Percentiles rank a stretch among this genome's conserved stretches.
Conservation (phyloP, 2,329 filamentous ascomycete genomes). For the Colletotrichum australisinense region DNA sequence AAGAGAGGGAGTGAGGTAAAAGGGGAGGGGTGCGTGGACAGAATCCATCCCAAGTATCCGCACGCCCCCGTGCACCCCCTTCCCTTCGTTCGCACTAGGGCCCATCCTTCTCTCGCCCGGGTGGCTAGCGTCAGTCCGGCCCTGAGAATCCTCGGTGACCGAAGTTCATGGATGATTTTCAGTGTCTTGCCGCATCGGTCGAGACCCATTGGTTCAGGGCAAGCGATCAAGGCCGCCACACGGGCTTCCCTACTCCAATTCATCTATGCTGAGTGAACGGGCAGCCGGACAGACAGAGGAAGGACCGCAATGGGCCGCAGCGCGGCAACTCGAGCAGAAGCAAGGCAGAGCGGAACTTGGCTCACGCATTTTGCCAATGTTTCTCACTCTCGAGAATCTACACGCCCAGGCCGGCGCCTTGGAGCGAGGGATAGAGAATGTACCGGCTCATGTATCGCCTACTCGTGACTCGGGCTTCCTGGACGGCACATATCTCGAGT, state of each 20-base stretch:
- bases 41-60: constrained; percentile 34
- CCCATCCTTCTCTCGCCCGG: constrained; percentile 36
- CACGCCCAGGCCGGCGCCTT: not conserved
- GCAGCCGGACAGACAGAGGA: constrained; percentile 27
- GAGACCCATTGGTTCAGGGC: constrained; percentile 35
- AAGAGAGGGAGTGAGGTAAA: constrained; percentile 33
- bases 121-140: constrained; percentile 47
- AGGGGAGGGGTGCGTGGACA: constrained; percentile 22
- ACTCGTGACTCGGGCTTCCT: constrained; percentile 11
- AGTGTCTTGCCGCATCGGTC: constrained; percentile 50
- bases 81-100: constrained; percentile 19
- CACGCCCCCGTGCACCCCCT: constrained; percentile 38
- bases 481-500: constrained; percentile 13
- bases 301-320: constrained; percentile 10
- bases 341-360: constrained; percentile 16
- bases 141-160: constrained; percentile 55
- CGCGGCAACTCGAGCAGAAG: constrained; percentile 16
- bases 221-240: constrained; percentile 34
- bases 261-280: constrained; percentile 25
- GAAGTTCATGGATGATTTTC: constrained; percentile 53
- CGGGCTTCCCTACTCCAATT: constrained; percentile 27
- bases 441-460: not conserved
- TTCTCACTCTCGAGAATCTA: constrained; percentile 2
- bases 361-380: constrained; percentile 19
- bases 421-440: not conserved